Percentiles rank a stretch among this genome's conserved stretches.
phyloP scores from a whole-genome alignment of 139 green algal species.

The Axilococcus clingmanii region DNA sequence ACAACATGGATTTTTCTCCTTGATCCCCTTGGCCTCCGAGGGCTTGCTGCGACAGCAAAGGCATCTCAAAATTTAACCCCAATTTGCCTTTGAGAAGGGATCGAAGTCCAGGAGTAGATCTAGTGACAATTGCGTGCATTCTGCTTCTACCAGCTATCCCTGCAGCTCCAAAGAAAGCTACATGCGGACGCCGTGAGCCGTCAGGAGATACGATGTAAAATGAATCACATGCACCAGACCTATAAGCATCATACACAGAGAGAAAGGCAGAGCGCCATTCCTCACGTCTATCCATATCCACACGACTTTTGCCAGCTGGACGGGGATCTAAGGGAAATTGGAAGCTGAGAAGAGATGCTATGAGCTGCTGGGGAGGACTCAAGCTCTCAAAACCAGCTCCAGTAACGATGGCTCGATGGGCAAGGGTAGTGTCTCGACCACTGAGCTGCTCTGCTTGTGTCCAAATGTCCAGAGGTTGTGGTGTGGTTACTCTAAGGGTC shows the following conservation, averaged over 20 bases:
- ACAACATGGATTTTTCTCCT: constrained; percentile 23
- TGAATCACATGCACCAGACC: constrained; percentile 16
- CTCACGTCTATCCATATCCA: constrained; percentile 4
- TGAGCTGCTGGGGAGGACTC: too few relatives aligned
- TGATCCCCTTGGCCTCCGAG: constrained; percentile 12
- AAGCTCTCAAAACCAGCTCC: too few relatives aligned
- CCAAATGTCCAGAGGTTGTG: too few relatives aligned
- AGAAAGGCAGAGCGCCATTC: constrained; percentile 41
- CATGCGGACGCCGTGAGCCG: constrained; percentile 9
- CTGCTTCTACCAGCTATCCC: constrained; percentile 26
- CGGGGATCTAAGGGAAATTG: too few relatives aligned
- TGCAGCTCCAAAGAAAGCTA: constrained; percentile 33
- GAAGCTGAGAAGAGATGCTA: too few relatives aligned
- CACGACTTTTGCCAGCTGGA: too few relatives aligned
- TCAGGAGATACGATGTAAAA: constrained; percentile 36
- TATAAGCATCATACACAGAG: constrained; percentile 34
- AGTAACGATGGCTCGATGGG: too few relatives aligned
- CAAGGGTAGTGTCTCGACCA: too few relatives aligned
- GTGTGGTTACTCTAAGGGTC: too few relatives aligned
- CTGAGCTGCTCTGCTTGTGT: too few relatives aligned
- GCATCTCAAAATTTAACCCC: constrained; percentile 34
- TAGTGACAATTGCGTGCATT: constrained; percentile 37
- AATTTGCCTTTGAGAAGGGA: constrained; percentile 12
- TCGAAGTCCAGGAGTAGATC: constrained; percentile 30
- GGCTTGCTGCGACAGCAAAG: constrained; percentile 36